Evolutionary conservation across 352 stramenopile genomes (phyloP).

Genomic region (Globisporangium echinulatum): DNA sequence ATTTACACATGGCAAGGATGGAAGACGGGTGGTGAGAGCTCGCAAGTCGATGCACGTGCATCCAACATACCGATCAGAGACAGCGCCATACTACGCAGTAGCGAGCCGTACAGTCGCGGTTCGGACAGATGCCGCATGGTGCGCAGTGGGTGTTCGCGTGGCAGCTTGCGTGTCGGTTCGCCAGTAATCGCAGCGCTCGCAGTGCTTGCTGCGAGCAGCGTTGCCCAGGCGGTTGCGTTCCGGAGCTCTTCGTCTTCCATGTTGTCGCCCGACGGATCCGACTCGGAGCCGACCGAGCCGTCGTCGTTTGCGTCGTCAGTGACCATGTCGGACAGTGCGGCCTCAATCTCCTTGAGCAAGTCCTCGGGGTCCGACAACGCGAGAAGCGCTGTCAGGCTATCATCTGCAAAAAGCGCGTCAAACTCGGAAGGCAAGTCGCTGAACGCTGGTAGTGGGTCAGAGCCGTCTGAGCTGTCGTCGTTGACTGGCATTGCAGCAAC

Average conservation of each 20-base stretch:
- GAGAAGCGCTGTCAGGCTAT: conserved; percentile 27
- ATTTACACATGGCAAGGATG: not conserved
- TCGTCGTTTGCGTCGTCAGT: conserved; percentile 38
- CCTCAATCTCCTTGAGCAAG: conserved; percentile 65
- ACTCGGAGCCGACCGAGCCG: conserved; percentile 55
- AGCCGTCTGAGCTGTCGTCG: not conserved
- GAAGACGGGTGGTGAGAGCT: too few species aligned
- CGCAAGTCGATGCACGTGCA: too few species aligned
- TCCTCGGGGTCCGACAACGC: conserved; percentile 37
- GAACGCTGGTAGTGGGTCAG: too few species aligned
- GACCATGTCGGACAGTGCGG: conserved; percentile 41
- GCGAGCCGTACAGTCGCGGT: conserved; percentile 22
- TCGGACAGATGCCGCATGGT: conserved; percentile 30
- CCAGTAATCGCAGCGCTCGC: not conserved
- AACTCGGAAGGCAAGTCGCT: conserved; percentile 20
- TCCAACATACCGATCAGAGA: not conserved
- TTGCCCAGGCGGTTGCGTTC: conserved; percentile 9
- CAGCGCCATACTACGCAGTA: not conserved
- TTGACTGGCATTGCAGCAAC: not conserved
- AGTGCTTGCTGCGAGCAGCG: not conserved
- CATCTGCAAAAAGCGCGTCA: conserved; percentile 21
- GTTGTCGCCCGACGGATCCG: conserved; percentile 65
- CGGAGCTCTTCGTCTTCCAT: conserved; percentile 51
- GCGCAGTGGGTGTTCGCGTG: conserved; percentile 12
- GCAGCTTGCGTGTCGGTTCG: conserved; percentile 1